These are phyloP conservation scores for Micractinium sp. DNA, from an alignment of 139 green algal species.

Conservation along the genomic window DNA sequence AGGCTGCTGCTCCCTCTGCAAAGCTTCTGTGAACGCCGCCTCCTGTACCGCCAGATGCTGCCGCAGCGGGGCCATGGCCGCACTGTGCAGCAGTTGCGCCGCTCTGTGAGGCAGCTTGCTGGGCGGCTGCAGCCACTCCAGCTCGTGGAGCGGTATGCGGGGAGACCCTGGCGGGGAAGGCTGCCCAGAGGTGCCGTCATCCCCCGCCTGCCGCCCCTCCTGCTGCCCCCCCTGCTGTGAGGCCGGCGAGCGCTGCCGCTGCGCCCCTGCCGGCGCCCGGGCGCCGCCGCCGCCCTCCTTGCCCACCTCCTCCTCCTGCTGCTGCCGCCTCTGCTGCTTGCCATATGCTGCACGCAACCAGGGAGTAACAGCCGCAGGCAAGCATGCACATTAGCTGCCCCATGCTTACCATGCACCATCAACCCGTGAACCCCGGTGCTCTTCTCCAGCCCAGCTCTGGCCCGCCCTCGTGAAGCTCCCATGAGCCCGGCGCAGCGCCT, in stretches of 20 bases:
- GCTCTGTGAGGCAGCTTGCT: not conserved
- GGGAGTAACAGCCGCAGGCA: not conserved
- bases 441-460: not conserved
- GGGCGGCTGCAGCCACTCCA: conserved; percentile 3
- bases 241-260: not conserved
- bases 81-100: not conserved
- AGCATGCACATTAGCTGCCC: not conserved
- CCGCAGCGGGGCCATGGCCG: not conserved
- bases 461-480: no score
- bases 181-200: not conserved
- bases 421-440: no score
- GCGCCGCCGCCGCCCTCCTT: not conserved
- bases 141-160: not conserved
- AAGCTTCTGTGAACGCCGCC: not conserved
- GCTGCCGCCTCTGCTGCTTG: not conserved
- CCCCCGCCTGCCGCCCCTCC: not conserved
- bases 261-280: not conserved
- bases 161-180: not conserved
- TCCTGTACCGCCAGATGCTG: conserved; percentile 4
- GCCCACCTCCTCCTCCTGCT: not conserved
- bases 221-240: not conserved
- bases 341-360: not conserved
- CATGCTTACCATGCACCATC: no score
- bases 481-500: not conserved
- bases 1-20: not conserved